Evolutionary conservation across 2,329 filamentous ascomycete genomes (phyloP).

Genomic region (Beauveria scarabaeidicola): DNA sequence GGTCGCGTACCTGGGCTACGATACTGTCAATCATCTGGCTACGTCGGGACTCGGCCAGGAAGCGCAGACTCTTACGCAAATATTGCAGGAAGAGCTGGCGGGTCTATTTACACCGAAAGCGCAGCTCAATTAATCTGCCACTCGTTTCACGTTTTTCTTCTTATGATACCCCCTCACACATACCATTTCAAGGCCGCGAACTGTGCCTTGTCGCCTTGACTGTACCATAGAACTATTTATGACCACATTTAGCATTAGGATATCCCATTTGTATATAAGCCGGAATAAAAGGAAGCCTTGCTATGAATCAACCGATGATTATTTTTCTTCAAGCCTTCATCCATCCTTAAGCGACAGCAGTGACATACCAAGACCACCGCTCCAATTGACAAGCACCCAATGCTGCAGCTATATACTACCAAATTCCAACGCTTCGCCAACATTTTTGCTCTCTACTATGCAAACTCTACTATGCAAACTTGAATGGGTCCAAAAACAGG

Average conservation of each 20-base stretch:
- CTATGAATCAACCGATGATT: background rate
- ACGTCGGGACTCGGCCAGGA: conserved; percentile 31
- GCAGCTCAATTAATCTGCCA: conserved; percentile 11
- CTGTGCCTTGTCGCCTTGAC: background rate
- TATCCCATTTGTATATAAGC: background rate
- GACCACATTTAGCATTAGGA: background rate
- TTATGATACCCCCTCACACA: conserved; percentile 5
- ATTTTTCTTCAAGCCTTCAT: background rate
- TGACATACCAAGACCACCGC: background rate
- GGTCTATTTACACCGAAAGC: conserved; percentile 19
- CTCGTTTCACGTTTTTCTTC: background rate
- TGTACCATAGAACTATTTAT: conserved; percentile 1
- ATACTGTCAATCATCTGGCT: conserved; percentile 38
- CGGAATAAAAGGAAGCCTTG: background rate
- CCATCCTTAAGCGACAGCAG: background rate
- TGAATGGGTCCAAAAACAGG: background rate
- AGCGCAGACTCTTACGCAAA: conserved; percentile 31
- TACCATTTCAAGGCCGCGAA: background rate
- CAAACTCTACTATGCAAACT: background rate
- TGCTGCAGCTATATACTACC: background rate
- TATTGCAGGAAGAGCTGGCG: conserved; percentile 29
- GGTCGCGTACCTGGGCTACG: conserved; percentile 34
- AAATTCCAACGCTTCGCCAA: background rate
- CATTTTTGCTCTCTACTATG: background rate
- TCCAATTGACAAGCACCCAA: background rate